phyloP scores from a whole-genome alignment of 768 basidiomycete species.

The Filobasidium wieringae region DNA sequence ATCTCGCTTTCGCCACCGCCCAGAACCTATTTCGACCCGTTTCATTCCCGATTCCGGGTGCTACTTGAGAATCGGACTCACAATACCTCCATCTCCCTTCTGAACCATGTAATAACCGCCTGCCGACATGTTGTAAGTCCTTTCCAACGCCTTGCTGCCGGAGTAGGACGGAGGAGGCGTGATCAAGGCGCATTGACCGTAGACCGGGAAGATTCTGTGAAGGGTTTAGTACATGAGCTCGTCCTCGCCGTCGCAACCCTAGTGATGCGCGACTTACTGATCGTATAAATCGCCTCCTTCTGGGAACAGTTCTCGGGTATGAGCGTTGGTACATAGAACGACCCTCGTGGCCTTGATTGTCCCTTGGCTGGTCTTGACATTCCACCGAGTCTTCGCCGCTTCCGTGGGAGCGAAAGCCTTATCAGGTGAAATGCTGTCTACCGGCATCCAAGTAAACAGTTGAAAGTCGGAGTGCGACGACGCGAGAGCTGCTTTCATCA shows the following conservation, averaged over 20 bases:
- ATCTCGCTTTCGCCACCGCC: background rate
- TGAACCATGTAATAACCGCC: slow-evolving; percentile 17
- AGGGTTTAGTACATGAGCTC: background rate
- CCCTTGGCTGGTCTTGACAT: slow-evolving; percentile 1
- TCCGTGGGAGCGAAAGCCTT: too few species aligned
- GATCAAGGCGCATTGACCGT: slow-evolving; percentile 22
- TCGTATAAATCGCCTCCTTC: too few species aligned
- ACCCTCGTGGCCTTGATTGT: background rate
- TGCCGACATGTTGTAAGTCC: slow-evolving; percentile 25
- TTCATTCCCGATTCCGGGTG: background rate
- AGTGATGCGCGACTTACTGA: slow-evolving; percentile 2
- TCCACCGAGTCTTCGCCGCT: background rate
- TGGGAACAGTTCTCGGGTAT: slow-evolving; percentile 15
- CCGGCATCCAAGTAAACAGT: background rate
- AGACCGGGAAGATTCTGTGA: slow-evolving; percentile 17
- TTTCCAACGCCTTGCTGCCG: slow-evolving; percentile 13
- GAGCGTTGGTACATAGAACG: slow-evolving; percentile 15
- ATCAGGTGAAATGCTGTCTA: background rate
- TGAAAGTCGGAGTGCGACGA: background rate
- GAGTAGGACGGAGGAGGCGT: slow-evolving; percentile 18
- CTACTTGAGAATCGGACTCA: slow-evolving; percentile 3
- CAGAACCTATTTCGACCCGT: background rate
- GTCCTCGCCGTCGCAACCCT: too few species aligned
- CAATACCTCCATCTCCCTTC: slow-evolving; percentile 16
- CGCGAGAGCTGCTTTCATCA: background rate